Evolutionary conservation across 208 protist species (phyloP), one percentile per base, ranked within the genome.

Genomic region (Novymonas esmeraldas): DNA sequence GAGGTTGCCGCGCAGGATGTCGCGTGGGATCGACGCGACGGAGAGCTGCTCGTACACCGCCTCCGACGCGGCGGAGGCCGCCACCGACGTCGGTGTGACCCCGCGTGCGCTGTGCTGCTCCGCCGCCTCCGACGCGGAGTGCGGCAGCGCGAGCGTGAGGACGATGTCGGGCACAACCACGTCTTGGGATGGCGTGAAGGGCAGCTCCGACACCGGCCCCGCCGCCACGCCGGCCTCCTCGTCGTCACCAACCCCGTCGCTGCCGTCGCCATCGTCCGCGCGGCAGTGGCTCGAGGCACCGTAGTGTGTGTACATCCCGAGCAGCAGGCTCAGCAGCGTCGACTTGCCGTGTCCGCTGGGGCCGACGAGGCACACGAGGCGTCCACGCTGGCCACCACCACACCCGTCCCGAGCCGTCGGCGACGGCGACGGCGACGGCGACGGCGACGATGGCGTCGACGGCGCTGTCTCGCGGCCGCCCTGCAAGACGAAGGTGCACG

Each of bases 331-430:
- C n/a, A 94, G 72, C 42, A 92, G 64, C 14, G 88, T 94, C 31
- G 81, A 89, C 73, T 94, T 94, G 34, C 88, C 88, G 51, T 80
- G 86, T 6, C 88, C 88, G 50, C 85, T 92, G 4, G 73, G 69
- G 2, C 88, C 83, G 0, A 82, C 73, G 0, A 94, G 52, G 45
- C 78, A 87, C 44, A 94, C 77, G 20, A 94, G 69, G 36, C 67
- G 67, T 2, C 88, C 88, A 13, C n/a, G n/a, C n/a, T n/a, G n/a
- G n/a, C 29, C 49, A 26, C 76, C 62, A 26, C 56, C 73, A 7
- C 31, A 31, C n/a, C 36, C 20, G 2, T 31, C 26, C 28, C 6
- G 16, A 3, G 28, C 28, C 3, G 5, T 41, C 13, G 22, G 26
- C n/a, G 26, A 31, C 22, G 20, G 44, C 57, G 38, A 77, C 41